Evolutionary conservation across 2,329 filamentous ascomycete genomes (phyloP), one percentile per base, ranked within the genome.

Genomic region (Thelonectria discophora): DNA sequence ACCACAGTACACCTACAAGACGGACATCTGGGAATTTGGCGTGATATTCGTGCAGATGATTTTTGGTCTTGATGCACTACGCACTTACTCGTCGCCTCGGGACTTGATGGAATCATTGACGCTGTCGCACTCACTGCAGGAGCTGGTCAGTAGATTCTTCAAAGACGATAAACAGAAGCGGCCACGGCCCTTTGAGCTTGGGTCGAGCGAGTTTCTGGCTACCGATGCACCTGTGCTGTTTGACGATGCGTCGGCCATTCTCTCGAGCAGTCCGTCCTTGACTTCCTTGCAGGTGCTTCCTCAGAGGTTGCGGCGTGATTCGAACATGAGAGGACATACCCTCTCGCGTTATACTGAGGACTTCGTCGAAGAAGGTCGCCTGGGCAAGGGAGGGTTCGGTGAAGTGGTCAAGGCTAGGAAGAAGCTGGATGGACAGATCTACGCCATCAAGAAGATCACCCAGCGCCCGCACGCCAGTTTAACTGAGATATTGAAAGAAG

Each of bases 361-460:
- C 70, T 99, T 97, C 77, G 89, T 94, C 17, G 94, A 98, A 77
- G 89, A 95, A 72, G 93, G 92, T 13, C 87, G 91, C 5, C 82
- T 99, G 12, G 95, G 95, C 3, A 96, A 94, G 75, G 95, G 95
- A 45, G 95, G 94, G 0, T 99, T 97, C 77, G 95, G 95, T 5
- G 93, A 97, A 77, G 95, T 99, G 20, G 93, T 98, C 57, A 96
- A 97, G 75, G 94, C 94, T 3, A 87, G 94, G 32, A 97, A 97
- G 76, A 97, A 95, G 78, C 86, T 97, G 4, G 95, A 98, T 74
- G 92, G 92, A 1, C 91, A 94, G 60, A 90, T 96, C 45, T 99
- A 98, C 77, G 95, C 95, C 17, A 92, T 99, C 74, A 99, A 99
- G 76, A 97, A 98, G 75, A 95, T 99, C 64, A 92, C 89, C 1